phyloP scores from a whole-genome alignment of 768 basidiomycete genomes.

The Boletus rubroflammeus region DNA sequence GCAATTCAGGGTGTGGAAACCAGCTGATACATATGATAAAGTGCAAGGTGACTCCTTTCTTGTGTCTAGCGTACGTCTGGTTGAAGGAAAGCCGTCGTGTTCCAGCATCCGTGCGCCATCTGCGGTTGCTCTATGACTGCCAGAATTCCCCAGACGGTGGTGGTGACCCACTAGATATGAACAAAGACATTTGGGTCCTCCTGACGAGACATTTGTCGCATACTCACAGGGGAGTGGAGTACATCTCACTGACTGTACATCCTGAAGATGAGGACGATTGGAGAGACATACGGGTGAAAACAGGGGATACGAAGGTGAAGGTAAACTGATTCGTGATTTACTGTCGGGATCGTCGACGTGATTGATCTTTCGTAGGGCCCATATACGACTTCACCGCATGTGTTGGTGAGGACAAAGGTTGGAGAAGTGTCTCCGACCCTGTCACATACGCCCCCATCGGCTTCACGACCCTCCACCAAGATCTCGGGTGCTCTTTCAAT shows the following conservation, averaged over 20 bases:
- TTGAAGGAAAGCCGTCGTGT: neutral
- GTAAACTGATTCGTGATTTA: conserved; percentile 23
- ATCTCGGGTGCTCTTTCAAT: conserved; percentile 45
- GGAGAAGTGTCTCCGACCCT: conserved; percentile 25
- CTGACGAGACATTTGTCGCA: conserved; percentile 71
- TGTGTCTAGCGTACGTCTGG: neutral
- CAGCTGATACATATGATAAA: conserved; percentile 36
- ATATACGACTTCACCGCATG: conserved; percentile 47
- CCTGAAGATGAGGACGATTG: conserved; percentile 43
- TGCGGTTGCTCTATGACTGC: conserved; percentile 39
- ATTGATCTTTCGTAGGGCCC: conserved; percentile 28
- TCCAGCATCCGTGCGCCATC: conserved; percentile 38
- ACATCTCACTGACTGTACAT: conserved; percentile 51
- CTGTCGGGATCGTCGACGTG: neutral
- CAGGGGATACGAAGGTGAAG: conserved; percentile 35
- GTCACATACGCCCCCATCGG: neutral
- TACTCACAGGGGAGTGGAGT: conserved; percentile 59
- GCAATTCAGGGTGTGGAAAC: conserved; percentile 38
- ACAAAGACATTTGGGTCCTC: conserved; percentile 71
- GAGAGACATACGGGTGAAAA: conserved; percentile 23
- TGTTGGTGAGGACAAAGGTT: conserved; percentile 29
- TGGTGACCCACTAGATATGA: conserved; percentile 5
- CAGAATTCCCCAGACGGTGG: neutral
- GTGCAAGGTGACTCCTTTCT: conserved; percentile 33
- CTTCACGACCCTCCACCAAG: conserved; percentile 20